phyloP scores from a whole-genome alignment of 805 yeast species.

The Candida parachauliodes region DNA sequence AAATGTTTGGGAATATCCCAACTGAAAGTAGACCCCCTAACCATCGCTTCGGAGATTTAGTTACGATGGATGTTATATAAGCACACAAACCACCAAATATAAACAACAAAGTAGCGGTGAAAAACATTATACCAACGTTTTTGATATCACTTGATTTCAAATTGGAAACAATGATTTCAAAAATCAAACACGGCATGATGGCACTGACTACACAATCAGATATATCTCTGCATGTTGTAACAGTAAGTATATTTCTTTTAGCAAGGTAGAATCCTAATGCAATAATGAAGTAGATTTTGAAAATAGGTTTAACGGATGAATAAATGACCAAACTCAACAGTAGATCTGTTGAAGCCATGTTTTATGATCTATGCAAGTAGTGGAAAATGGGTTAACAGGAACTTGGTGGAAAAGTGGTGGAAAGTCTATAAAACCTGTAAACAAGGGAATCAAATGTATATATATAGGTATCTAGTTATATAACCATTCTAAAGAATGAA shows the following conservation, averaged over 20 bases:
- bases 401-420: background rate
- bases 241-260: conserved; percentile 57
- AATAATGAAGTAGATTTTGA: conserved; percentile 73
- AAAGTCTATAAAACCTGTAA: background rate
- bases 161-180: conserved; percentile 65
- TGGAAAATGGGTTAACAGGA: background rate
- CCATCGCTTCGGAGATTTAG: conserved; percentile 71
- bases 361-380: background rate
- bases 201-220: conserved; percentile 67
- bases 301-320: conserved; percentile 79
- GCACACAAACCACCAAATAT: conserved; percentile 49
- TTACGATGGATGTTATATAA: conserved; percentile 34
- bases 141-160: conserved; percentile 67
- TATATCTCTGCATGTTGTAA: conserved; percentile 64
- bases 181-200: conserved; percentile 71
- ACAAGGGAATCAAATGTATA: background rate
- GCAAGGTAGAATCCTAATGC: conserved; percentile 66
- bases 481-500: no score
- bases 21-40: conserved; percentile 70
- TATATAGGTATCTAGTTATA: no score
- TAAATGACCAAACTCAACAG: conserved; percentile 65
- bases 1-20: conserved; percentile 73
- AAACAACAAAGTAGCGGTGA: conserved; percentile 49
- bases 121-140: conserved; percentile 60
- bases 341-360: conserved; percentile 2